Conservation (phyloP, 2,329 filamentous ascomycete species). For the Sphaerulina musiva region DNA sequence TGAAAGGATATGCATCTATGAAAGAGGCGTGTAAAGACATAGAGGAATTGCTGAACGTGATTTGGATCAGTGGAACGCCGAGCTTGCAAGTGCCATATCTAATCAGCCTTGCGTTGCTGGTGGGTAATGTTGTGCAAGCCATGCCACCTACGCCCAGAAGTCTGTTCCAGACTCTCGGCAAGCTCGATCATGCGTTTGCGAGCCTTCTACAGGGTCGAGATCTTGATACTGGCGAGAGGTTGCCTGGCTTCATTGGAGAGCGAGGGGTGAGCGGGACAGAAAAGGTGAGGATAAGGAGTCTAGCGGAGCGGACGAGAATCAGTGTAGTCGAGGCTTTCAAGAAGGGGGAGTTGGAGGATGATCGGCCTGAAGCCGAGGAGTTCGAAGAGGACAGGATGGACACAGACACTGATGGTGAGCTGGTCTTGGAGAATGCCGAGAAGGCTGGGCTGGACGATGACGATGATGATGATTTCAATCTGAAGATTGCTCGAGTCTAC, state of each 20-base stretch:
- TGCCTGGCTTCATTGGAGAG: constrained; percentile 65
- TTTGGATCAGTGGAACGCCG: constrained; percentile 88
- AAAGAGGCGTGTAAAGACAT: constrained; percentile 67
- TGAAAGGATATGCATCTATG: constrained; percentile 55
- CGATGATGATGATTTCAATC: constrained; percentile 46
- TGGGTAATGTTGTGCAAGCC: constrained; percentile 63
- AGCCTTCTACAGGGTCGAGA: constrained; percentile 65
- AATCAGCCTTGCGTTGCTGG: constrained; percentile 66
- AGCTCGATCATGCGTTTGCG: constrained; percentile 77
- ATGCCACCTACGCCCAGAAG: constrained; percentile 63
- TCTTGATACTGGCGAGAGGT: constrained; percentile 54
- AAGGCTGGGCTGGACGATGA: constrained; percentile 18
- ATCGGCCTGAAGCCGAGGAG: constrained; percentile 34
- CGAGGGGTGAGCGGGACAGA: constrained; percentile 68
- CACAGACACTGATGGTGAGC: constrained; percentile 35
- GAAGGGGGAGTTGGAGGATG: constrained; percentile 43
- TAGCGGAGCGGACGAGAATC: constrained; percentile 70
- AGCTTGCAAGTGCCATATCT: constrained; percentile 75
- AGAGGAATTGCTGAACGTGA: constrained; percentile 65
- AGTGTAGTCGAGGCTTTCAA: constrained; percentile 63
- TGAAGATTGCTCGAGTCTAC: constrained; percentile 71
- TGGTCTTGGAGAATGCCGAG: constrained; percentile 30
- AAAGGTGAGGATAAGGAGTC: constrained; percentile 77
- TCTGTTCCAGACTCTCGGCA: constrained; percentile 65
- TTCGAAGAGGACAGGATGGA: constrained; percentile 33